These are phyloP conservation scores for Lobosporangium transversale DNA, from an alignment of 192 early-diverging fungal genomes.

Conservation along the genomic window DNA sequence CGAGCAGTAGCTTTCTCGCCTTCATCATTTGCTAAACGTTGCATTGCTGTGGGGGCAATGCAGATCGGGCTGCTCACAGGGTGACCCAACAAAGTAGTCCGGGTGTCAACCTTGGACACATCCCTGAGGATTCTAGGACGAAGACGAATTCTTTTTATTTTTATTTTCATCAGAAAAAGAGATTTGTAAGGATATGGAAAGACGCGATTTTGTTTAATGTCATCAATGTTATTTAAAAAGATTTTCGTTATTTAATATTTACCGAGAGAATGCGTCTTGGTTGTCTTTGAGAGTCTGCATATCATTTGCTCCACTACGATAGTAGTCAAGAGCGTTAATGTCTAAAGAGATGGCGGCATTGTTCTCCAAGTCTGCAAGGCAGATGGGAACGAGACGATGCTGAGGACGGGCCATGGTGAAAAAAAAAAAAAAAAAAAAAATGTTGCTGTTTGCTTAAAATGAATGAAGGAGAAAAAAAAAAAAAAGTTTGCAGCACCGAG, in stretches of 20 bases:
- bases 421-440: too few species aligned
- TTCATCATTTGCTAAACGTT: constrained; percentile 72
- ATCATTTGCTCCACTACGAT: constrained; percentile 83
- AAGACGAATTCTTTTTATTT: constrained; percentile 69
- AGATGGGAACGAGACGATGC: constrained; percentile 43
- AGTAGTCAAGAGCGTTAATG: constrained; percentile 84
- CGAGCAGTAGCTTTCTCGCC: constrained; percentile 76
- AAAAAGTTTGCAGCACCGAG: too few species aligned
- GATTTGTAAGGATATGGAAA: too few species aligned
- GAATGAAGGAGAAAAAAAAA: background rate
- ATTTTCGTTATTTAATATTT: background rate
- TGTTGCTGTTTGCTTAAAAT: background rate
- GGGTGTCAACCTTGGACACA: constrained; percentile 71
- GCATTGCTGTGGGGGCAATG: constrained; percentile 83
- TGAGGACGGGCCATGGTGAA: constrained; percentile 22
- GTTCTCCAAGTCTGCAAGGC: constrained; percentile 43
- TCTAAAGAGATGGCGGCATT: constrained; percentile 55
- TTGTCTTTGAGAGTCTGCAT: constrained; percentile 87
- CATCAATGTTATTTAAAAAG: too few species aligned
- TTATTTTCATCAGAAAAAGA: constrained; percentile 59
- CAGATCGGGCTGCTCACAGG: constrained; percentile 71
- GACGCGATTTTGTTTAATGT: too few species aligned
- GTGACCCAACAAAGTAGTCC: constrained; percentile 71
- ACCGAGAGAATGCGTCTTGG: constrained; percentile 69
- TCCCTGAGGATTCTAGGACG: constrained; percentile 79